Base-by-base conservation (phyloP, 345 rosid genomes). In the Anastatica hierochuntica region DNA sequence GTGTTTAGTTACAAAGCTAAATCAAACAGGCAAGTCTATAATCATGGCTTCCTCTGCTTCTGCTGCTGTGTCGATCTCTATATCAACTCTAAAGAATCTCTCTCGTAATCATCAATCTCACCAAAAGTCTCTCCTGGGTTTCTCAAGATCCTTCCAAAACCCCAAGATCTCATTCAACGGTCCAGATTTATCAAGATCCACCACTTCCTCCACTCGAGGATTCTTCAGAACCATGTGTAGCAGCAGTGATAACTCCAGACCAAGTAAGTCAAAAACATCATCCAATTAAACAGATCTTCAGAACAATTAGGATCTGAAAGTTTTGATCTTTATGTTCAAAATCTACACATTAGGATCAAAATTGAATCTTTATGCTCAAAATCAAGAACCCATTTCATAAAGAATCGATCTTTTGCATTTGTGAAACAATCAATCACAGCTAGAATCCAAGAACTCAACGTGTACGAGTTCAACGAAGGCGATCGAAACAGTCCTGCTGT, bases 401-500 rank as follows among this genome's bases (percentile, higher is more conserved):
- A 29, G 8, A 8, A 2, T 29, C 1, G 33, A 1, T 8, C 0
- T 24, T 20, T n/a, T n/a, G n/a, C n/a, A n/a, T n/a, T n/a, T n/a
- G n/a, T n/a, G n/a, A n/a, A n/a, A n/a, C n/a, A n/a, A n/a, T n/a
- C n/a, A n/a, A n/a, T n/a, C n/a, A n/a, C 60, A 82, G 97, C 58
- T 10, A 69, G 77, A 36, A 74, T 85, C 41, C 97, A 85, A 62
- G 92, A 85, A 11, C 72, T 88, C 33, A 18, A 16, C 36, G 80
- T 85, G 47, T 88, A 88, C 62, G 95, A 88, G 83, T 73, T 88
- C 72, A 88, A 88, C 74, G 97, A 89, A 77, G 75, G 87, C 34
- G 97, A 89, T 49, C 76, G 95, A 24, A 76, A 75, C 36, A 89
- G 97, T 58, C 95, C 97, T 3, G 90, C 88, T 2, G 79, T 70